Conservation (phyloP, 2,329 filamentous ascomycete genomes). For the Ophiosphaerella herpotricha region DNA sequence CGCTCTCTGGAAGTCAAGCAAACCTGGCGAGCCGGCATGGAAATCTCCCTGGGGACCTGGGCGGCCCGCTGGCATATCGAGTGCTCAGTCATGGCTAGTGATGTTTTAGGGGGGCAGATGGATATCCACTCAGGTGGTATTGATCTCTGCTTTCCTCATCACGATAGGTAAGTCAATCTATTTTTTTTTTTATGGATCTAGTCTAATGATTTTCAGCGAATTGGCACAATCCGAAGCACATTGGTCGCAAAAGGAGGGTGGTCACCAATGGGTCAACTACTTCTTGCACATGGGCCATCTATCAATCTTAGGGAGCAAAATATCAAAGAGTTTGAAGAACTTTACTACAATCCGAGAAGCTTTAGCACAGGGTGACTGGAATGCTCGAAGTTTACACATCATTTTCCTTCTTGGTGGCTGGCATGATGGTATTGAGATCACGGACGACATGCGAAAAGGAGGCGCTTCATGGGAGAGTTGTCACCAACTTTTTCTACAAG, state of each 20-base stretch:
- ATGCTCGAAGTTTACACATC: conserved; percentile 77
- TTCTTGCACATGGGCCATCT: conserved; percentile 96
- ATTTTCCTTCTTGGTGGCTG: conserved; percentile 87
- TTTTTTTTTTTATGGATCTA: background rate
- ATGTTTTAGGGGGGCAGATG: conserved; percentile 80
- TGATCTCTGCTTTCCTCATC: conserved; percentile 83
- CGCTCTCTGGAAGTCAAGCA: conserved; percentile 90
- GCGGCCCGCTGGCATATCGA: conserved; percentile 94
- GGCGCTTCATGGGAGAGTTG: conserved; percentile 77
- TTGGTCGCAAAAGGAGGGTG: conserved; percentile 56
- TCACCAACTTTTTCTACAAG: conserved; percentile 72
- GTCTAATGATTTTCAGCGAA: conserved; percentile 53
- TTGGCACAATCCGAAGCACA: conserved; percentile 89
- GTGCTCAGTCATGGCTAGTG: conserved; percentile 93
- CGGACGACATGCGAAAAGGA: conserved; percentile 75
- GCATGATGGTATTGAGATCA: conserved; percentile 91
- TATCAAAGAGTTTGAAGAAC: conserved; percentile 96
- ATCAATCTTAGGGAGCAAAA: conserved; percentile 87
- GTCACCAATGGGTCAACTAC: conserved; percentile 85
- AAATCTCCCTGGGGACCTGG: conserved; percentile 84
- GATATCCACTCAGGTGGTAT: conserved; percentile 94
- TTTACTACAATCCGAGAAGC: conserved; percentile 92
- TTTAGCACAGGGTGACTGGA: conserved; percentile 70
- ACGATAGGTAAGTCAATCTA: conserved; percentile 59
- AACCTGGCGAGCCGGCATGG: conserved; percentile 91